A percentile compares a stretch with the other conserved stretches of the same genome.
Evolutionary conservation across 2,329 filamentous ascomycete genomes (phyloP).

Genomic region (Colletotrichum sp.): DNA sequence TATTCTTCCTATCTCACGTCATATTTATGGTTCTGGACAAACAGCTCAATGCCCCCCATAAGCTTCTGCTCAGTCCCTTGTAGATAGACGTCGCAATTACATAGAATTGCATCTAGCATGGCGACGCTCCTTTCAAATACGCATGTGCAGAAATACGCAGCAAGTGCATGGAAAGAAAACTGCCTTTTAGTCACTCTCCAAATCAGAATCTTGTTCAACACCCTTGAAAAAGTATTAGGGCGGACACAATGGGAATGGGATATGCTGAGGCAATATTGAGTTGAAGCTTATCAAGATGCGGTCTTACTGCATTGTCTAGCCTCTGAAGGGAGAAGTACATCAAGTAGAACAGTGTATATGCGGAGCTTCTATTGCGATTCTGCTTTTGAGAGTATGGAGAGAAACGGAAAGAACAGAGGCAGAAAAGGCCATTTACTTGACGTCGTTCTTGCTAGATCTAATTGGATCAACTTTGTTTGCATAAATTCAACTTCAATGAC

Average conservation of each 20-base stretch:
- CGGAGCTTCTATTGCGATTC: neutral
- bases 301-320: neutral
- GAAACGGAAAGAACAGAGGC: neutral
- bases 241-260: neutral
- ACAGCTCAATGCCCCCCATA: neutral
- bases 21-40: neutral
- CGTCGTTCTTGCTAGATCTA: neutral
- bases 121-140: neutral
- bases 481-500: neutral
- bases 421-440: neutral
- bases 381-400: neutral
- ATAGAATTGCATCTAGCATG: neutral
- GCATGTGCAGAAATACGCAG: neutral
- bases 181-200: neutral
- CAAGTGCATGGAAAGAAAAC: neutral
- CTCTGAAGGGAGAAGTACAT: neutral
- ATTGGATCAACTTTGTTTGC: neutral
- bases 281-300: neutral
- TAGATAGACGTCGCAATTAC: neutral
- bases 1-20: neutral
- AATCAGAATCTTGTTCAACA: neutral
- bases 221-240: neutral
- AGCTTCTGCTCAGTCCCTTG: neutral
- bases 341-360: accelerated
- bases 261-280: neutral